Base-by-base conservation (phyloP, 1,284 basidiomycete genomes). In the Fomitiporia mediterranea region DNA sequence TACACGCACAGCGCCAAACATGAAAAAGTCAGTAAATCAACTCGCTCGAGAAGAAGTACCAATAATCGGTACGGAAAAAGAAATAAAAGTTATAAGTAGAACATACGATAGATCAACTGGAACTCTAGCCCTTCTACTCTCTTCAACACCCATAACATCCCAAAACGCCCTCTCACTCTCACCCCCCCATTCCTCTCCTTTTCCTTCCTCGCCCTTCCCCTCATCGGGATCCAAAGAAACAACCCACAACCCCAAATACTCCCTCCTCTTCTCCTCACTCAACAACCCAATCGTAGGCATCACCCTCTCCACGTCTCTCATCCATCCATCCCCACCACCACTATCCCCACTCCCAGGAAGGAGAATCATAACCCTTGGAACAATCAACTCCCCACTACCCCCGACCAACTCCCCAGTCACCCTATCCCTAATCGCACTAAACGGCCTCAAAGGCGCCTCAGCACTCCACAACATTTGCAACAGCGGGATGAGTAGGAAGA, bases 381-480 rank as follows among this genome's bases (percentile, higher is more conserved):
- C 28, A n/a, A 58, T 58, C 37, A 54, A 32, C 39, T 42, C 49
- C 34, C 25, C 44, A 15, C 28, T 3, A 2, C 17, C 17, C 19
- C 17, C 19, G 23, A 7, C 21, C 1, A 50, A 11, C 3, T 50
- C 4, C 13, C 42, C 39, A 4, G 54, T 60, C 32, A 7, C 32
- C 8, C 32, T 39, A 28, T 55, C 49, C 37, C 58, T 49, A 6
- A 60, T 27, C 30, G 43, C 32, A 5, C 30, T 19, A 25, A 60
- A 60, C 7, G 58, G 58, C 11, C 58, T 27, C 2, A 27, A 43
- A 4, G 58, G 58, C 17, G 58, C 54, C 42, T 60, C 55, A 17
- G 50, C 32, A 5, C 42, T 60, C 55, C 55, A 56, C 8, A 56
- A 44, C 50, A 56, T 47, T n/a, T 53, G 53, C 9, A 60, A 5